Conservation (phyloP, 345 rosid species). For the Psidium guajava region DNA sequence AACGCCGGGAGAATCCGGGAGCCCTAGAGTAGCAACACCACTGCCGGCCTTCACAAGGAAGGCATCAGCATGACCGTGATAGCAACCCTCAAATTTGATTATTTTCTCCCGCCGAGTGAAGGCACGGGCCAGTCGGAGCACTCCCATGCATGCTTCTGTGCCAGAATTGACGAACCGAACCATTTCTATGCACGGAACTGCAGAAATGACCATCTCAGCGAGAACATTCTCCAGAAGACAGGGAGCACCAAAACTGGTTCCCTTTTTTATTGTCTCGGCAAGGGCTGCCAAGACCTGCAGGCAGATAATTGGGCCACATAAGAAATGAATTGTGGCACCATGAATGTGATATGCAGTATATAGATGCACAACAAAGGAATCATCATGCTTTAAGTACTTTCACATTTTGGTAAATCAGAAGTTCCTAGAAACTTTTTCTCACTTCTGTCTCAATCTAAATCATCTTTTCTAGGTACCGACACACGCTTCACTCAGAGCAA, state of each 20-base stretch:
- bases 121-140: slow-evolving; percentile 93
- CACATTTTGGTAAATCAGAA: background rate
- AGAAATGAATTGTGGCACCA: background rate
- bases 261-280: slow-evolving; percentile 90
- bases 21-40: slow-evolving; percentile 88
- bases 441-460: background rate
- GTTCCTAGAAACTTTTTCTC: background rate
- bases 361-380: background rate
- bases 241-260: slow-evolving; percentile 99
- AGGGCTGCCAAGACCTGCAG: slow-evolving; percentile 73
- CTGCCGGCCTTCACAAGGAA: slow-evolving; percentile 95
- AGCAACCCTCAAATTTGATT: slow-evolving; percentile 92
- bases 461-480: background rate
- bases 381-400: background rate
- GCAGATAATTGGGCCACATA: background rate
- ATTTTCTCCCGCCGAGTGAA: slow-evolving; percentile 57
- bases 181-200: slow-evolving; percentile 92
- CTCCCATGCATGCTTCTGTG: slow-evolving; percentile 97
- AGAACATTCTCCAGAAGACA: slow-evolving; percentile 84
- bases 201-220: slow-evolving; percentile 90
- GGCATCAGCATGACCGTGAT: slow-evolving; percentile 95
- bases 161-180: slow-evolving; percentile 89
- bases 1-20: slow-evolving; percentile 95
- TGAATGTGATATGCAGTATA: background rate
- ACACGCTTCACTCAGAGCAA: background rate